phyloP scores from a whole-genome alignment of 805 yeast species.

The Schwanniomyces vanrijiae region DNA sequence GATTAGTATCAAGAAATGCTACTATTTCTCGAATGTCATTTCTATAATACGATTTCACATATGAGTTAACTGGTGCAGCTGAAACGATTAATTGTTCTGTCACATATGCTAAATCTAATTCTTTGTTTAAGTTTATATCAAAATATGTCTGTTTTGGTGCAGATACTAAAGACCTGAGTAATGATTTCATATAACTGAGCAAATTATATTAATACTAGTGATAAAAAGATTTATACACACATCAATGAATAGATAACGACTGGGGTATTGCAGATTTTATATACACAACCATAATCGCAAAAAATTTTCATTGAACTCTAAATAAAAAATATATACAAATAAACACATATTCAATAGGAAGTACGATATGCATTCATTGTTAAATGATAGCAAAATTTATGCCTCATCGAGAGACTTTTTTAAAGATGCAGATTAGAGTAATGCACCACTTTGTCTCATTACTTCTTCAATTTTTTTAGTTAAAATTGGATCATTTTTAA shows the following conservation, averaged over 20 bases:
- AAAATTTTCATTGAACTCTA: not conserved
- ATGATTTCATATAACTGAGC: conserved; percentile 11
- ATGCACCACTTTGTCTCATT: conserved; percentile 29
- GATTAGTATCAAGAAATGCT: conserved; percentile 43
- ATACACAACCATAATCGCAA: not conserved
- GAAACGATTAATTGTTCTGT: conserved; percentile 66
- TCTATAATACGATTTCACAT: conserved; percentile 47
- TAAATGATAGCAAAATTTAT: not conserved
- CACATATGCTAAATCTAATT: conserved; percentile 67
- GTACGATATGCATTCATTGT: not conserved
- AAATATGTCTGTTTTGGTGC: conserved; percentile 9
- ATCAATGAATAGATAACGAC: no score
- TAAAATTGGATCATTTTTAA: conserved; percentile 68
- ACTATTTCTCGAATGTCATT: conserved; percentile 54
- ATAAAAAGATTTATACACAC: no score
- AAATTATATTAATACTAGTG: not conserved
- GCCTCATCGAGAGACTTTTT: conserved; percentile 1
- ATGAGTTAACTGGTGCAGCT: conserved; percentile 65
- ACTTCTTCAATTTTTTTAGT: conserved; percentile 63
- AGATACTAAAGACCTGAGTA: conserved; percentile 13
- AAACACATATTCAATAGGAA: not conserved
- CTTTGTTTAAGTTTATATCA: conserved; percentile 18
- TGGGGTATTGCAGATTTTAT: not conserved
- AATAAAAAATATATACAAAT: conserved; percentile 1
- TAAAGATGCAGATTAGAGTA: conserved; percentile 4